Percentiles rank a stretch among this genome's conserved stretches.
phyloP scores from a whole-genome alignment of 2,329 filamentous ascomycete species.

The Cladosporium sp. region DNA sequence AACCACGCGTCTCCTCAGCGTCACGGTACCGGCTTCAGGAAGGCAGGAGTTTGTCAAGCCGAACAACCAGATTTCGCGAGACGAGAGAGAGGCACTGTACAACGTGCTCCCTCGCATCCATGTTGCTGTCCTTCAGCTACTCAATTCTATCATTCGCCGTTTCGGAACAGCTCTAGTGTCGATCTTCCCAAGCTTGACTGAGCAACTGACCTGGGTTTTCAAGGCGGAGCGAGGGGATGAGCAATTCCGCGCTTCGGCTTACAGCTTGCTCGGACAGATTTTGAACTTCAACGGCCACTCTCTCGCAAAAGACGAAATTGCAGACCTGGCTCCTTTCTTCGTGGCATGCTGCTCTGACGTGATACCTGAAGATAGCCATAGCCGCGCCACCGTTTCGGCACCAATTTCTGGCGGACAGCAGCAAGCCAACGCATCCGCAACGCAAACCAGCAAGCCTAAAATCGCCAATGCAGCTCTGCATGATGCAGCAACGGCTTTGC shows the following conservation, averaged over 20 bases:
- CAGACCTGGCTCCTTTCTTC: slow-evolving; percentile 56
- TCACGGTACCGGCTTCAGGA: slow-evolving; percentile 47
- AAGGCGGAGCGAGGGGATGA: slow-evolving; percentile 45
- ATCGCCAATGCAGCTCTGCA: neutral
- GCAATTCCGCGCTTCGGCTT: slow-evolving; percentile 55
- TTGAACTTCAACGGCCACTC: slow-evolving; percentile 59
- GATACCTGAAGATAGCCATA: slow-evolving; percentile 41
- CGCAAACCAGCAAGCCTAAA: neutral
- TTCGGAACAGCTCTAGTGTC: slow-evolving; percentile 54
- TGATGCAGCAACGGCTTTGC: slow-evolving; percentile 53
- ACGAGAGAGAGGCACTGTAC: slow-evolving; percentile 78
- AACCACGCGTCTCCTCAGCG: slow-evolving; percentile 61
- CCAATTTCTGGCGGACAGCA: neutral
- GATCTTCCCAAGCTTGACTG: slow-evolving; percentile 58
- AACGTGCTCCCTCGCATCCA: slow-evolving; percentile 68
- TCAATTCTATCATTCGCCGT: slow-evolving; percentile 52
- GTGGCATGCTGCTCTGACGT: slow-evolving; percentile 70
- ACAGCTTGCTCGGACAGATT: slow-evolving; percentile 52
- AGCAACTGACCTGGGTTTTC: slow-evolving; percentile 68
- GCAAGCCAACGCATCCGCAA: neutral
- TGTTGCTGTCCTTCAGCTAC: slow-evolving; percentile 58
- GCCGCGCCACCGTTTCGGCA: slow-evolving; percentile 20
- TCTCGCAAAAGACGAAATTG: slow-evolving; percentile 59
- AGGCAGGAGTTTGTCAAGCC: slow-evolving; percentile 49
- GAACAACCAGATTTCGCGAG: slow-evolving; percentile 66